These are phyloP conservation scores for Daldinia grandis DNA, from an alignment of 495 filamentous ascomycete species.

Conservation along the genomic window DNA sequence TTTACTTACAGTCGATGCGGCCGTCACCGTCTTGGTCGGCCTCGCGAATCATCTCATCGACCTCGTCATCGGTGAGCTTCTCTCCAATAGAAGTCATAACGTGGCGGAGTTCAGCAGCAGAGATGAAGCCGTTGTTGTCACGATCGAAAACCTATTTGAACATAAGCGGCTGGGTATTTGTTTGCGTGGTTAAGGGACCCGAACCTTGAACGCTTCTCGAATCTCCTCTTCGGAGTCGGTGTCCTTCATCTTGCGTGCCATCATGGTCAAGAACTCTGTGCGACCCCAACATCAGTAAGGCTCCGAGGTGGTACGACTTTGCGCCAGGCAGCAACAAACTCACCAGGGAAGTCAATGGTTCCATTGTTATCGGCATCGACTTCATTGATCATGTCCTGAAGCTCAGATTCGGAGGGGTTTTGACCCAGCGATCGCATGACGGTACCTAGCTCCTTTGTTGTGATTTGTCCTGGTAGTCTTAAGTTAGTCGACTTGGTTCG, in stretches of 20 bases:
- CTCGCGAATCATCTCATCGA: slow-evolving; percentile 99
- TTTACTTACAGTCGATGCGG: slow-evolving; percentile 83
- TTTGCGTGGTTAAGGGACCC: not conserved
- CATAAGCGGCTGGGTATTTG: slow-evolving; percentile 23
- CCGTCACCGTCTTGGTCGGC: slow-evolving; percentile 99
- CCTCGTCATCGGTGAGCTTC: slow-evolving; percentile 99
- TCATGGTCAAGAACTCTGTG: slow-evolving; percentile 98
- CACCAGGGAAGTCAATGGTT: slow-evolving; percentile 99
- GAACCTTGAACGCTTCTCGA: slow-evolving; percentile 74
- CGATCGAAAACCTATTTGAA: slow-evolving; percentile 89
- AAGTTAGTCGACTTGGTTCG: slow-evolving; percentile 29
- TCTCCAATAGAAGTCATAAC: slow-evolving; percentile 99
- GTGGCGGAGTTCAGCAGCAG: slow-evolving; percentile 94
- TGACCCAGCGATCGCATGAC: slow-evolving; percentile 99
- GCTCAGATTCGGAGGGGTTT: slow-evolving; percentile 97
- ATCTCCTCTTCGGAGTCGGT: slow-evolving; percentile 99
- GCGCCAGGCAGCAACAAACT: slow-evolving; percentile 36
- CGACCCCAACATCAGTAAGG: slow-evolving; percentile 44
- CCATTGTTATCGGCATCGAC: slow-evolving; percentile 99
- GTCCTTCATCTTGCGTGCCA: slow-evolving; percentile 99
- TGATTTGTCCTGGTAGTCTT: slow-evolving; percentile 84
- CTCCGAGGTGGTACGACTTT: slow-evolving; percentile 10
- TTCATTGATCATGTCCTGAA: slow-evolving; percentile 99
- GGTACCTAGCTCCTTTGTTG: slow-evolving; percentile 97
- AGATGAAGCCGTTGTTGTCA: slow-evolving; percentile 99